Conservation (phyloP, 2,329 filamentous ascomycete genomes). For the Emericellopsis atlantica region DNA sequence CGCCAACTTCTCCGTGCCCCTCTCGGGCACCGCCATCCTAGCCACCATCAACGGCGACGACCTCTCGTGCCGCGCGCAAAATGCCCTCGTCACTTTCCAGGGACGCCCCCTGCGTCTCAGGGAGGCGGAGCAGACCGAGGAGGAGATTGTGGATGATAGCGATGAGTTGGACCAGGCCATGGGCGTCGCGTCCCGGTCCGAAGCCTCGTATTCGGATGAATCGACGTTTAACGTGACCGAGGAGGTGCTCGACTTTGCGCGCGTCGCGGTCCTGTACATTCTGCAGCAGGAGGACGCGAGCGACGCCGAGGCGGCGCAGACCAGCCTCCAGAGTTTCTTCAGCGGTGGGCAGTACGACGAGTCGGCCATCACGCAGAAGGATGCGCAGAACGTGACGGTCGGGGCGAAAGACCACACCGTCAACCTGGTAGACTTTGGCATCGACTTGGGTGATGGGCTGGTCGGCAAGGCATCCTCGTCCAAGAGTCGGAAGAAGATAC, state of each 20-base stretch:
- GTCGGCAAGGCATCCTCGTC: conserved; percentile 10
- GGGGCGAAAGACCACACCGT: conserved; percentile 29
- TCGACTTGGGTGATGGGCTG: conserved; percentile 21
- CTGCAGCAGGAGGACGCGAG: conserved; percentile 40
- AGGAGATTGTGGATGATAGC: neutral
- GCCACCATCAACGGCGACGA: conserved; percentile 63
- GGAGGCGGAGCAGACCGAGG: neutral
- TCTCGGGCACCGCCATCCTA: conserved; percentile 58
- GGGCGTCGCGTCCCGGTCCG: neutral
- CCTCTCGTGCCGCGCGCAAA: conserved; percentile 73
- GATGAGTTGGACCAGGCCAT: neutral
- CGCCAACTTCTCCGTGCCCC: conserved; percentile 61
- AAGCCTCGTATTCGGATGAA: neutral
- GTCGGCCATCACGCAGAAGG: conserved; percentile 11
- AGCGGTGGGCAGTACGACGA: conserved; percentile 19
- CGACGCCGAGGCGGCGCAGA: conserved; percentile 41
- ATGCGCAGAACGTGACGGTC: conserved; percentile 28
- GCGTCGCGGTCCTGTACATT: conserved; percentile 48
- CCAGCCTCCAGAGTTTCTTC: conserved; percentile 42
- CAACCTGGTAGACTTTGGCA: conserved; percentile 33
- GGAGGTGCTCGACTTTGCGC: conserved; percentile 48
- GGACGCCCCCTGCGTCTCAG: conserved; percentile 31
- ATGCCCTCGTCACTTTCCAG: conserved; percentile 77
- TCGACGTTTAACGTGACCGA: conserved; percentile 22
- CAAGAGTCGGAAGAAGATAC: neutral